These are phyloP conservation scores for Cryptococcus neoformans DNA, from an alignment of 1,284 basidiomycete species.

Conservation along the genomic window DNA sequence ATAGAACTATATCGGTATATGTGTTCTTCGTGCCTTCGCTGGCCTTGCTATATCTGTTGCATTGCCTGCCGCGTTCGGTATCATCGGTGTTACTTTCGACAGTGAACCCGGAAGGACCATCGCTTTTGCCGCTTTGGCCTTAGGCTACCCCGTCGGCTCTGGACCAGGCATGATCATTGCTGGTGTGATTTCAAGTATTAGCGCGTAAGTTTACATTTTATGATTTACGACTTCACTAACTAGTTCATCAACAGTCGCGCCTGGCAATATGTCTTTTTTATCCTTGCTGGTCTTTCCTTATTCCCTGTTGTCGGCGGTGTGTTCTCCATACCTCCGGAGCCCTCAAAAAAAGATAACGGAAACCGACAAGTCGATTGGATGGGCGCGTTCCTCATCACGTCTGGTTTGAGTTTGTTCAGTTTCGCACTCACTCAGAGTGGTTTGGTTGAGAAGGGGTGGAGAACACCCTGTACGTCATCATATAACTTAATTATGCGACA, in stretches of 20 bases:
- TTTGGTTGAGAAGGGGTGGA: constrained; percentile 67
- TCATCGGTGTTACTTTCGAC: constrained; percentile 35
- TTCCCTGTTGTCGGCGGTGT: constrained; percentile 29
- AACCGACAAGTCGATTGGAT: constrained; percentile 76
- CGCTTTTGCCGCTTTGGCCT: constrained; percentile 49
- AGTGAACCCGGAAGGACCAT: constrained; percentile 55
- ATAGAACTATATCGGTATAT: constrained; percentile 20
- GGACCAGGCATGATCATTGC: constrained; percentile 66
- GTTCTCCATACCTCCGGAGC: constrained; percentile 31
- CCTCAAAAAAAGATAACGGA: constrained; percentile 10
- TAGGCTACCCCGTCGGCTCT: constrained; percentile 75
- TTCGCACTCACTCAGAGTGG: constrained; percentile 71
- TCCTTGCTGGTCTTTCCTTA: constrained; percentile 32
- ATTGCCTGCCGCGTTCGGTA: constrained; percentile 31
- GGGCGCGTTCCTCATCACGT: constrained; percentile 69
- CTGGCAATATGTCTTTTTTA: constrained; percentile 59
- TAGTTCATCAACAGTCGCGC: constrained; percentile 21
- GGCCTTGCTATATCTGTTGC: constrained; percentile 28
- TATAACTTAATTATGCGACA: background rate
- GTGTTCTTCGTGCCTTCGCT: constrained; percentile 27
- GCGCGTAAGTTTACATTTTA: constrained; percentile 7
- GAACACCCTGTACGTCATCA: constrained; percentile 61
- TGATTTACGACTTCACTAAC: background rate
- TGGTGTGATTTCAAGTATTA: constrained; percentile 55
- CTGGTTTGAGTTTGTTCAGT: constrained; percentile 71